phyloP scores from a whole-genome alignment of 352 stramenopile genomes.

The Paralagenidium karlingii region DNA sequence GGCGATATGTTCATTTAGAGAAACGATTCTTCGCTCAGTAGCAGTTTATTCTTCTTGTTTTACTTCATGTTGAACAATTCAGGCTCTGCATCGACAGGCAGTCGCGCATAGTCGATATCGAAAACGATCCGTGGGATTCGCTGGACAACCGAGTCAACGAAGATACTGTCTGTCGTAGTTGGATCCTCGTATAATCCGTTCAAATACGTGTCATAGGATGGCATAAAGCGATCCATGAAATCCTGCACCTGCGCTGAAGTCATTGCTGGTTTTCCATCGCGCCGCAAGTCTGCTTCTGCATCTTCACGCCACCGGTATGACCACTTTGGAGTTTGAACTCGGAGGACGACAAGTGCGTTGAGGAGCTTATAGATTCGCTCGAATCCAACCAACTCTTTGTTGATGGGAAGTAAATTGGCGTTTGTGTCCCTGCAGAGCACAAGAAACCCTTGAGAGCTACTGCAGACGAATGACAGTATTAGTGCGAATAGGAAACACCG shows the following conservation, averaged over 20 bases:
- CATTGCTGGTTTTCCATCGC: conserved; percentile 43
- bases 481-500: neutral
- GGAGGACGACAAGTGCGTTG: conserved; percentile 57
- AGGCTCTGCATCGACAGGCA: no score
- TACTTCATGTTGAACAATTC: no score
- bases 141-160: no score
- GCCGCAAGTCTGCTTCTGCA: conserved; percentile 51
- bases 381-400: conserved; percentile 43
- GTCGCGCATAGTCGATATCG: no score
- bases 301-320: conserved; percentile 61
- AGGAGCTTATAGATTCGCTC: conserved; percentile 54
- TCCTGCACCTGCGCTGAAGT: conserved; percentile 50
- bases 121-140: no score
- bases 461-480: neutral
- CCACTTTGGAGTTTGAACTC: conserved; percentile 17
- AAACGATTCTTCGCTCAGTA: no score
- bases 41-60: no score
- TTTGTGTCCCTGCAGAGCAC: no score
- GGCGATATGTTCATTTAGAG: no score
- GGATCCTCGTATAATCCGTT: conserved; percentile 43
- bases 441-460: no score
- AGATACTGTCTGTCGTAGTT: no score
- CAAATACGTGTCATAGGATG: conserved; percentile 64
- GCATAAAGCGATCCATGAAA: conserved; percentile 84
- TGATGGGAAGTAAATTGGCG: conserved; percentile 45